Evolutionary conservation across 2,329 filamentous ascomycete genomes (phyloP).

Genomic region (Diaporthe batatas): DNA sequence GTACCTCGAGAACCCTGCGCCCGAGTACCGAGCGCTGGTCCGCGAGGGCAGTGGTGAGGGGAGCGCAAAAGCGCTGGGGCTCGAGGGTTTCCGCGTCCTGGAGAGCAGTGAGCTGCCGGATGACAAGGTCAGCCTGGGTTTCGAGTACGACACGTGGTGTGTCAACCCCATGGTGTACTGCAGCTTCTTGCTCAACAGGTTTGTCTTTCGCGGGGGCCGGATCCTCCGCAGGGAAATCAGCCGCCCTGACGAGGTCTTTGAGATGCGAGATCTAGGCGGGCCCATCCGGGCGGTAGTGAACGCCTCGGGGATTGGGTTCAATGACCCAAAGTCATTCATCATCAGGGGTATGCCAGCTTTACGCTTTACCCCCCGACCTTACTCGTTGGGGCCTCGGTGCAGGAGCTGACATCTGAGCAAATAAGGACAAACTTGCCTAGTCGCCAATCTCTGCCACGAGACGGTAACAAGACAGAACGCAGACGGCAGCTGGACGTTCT

Average conservation of each 20-base stretch:
- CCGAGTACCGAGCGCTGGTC: constrained; percentile 55
- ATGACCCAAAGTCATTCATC: constrained; percentile 56
- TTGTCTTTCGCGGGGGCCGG: constrained; percentile 55
- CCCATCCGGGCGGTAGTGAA: constrained; percentile 56
- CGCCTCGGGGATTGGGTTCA: constrained; percentile 61
- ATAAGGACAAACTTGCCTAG: constrained; percentile 60
- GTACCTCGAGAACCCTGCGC: constrained; percentile 62
- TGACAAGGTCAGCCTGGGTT: constrained; percentile 59
- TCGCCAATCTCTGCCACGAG: constrained; percentile 54
- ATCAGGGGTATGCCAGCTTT: constrained; percentile 53
- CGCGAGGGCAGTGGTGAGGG: constrained; percentile 43
- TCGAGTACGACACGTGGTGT: constrained; percentile 67
- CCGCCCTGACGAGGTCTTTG: constrained; percentile 55
- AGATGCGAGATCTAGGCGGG: constrained; percentile 48
- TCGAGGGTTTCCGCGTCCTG: constrained; percentile 56
- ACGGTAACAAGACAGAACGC: constrained; percentile 71
- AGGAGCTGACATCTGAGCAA: constrained; percentile 4
- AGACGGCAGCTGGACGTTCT: constrained; percentile 74
- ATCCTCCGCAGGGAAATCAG: constrained; percentile 53
- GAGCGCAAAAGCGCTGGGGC: constrained; percentile 49
- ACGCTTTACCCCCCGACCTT: too few species aligned
- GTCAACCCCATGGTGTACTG: constrained; percentile 69
- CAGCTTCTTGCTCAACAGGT: constrained; percentile 58
- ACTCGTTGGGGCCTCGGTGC: neutral
- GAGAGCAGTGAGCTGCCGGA: constrained; percentile 55